Evolutionary conservation across 2,329 filamentous ascomycete species (phyloP).

Genomic region (Cladophialophora exuberans): DNA sequence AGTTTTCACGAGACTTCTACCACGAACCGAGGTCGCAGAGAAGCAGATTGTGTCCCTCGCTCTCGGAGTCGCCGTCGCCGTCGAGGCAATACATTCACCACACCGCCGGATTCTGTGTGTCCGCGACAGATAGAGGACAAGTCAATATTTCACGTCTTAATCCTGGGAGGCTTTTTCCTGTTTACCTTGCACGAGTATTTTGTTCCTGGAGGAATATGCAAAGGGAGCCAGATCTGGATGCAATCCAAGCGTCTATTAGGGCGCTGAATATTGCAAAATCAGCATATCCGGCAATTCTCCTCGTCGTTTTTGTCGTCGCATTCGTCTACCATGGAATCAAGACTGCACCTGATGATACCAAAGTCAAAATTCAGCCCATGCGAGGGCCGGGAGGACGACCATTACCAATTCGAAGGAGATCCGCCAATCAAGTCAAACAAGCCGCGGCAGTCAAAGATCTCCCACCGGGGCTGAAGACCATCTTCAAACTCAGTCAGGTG

Average conservation of each 20-base stretch:
- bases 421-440: constrained; percentile 53
- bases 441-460: constrained; percentile 57
- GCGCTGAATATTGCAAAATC: constrained; percentile 40
- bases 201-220: constrained; percentile 22
- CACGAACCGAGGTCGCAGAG: constrained; percentile 21
- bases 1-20: constrained; percentile 3
- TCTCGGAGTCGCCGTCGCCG: constrained; percentile 1
- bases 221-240: constrained; percentile 24
- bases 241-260: constrained; percentile 25
- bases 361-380: constrained; percentile 32
- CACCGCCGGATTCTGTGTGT: constrained; percentile 1
- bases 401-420: constrained; percentile 68
- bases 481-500: constrained; percentile 76
- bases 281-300: constrained; percentile 65
- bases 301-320: constrained; percentile 65
- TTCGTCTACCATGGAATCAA: constrained; percentile 66
- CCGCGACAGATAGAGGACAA: constrained; percentile 3
- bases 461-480: constrained; percentile 66
- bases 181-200: constrained; percentile 24
- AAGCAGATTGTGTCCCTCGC: constrained; percentile 15
- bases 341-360: constrained; percentile 52
- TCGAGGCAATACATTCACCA: constrained; percentile 1
- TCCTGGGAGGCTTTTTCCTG: constrained; percentile 31
- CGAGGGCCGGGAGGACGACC: constrained; percentile 86
- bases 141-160: constrained; percentile 2